phyloP scores from a whole-genome alignment of 2,329 filamentous ascomycete genomes.

The Phyllachora maydis region DNA sequence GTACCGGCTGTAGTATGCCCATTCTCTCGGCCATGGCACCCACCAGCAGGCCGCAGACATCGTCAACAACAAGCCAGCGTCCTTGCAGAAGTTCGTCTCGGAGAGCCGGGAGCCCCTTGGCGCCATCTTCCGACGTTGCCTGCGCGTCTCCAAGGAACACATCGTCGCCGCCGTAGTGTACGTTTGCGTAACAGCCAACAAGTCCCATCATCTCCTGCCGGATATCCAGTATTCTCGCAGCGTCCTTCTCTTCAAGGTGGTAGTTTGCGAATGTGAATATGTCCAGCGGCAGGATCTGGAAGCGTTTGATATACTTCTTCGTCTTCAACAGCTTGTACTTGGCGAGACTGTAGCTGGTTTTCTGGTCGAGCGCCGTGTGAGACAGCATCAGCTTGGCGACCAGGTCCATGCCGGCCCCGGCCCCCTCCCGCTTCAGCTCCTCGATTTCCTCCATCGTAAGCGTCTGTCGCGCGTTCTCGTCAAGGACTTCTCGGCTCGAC shows the following conservation, averaged over 20 bases:
- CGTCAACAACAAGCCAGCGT: conserved; percentile 68
- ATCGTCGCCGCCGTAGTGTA: conserved; percentile 43
- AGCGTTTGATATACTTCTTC: conserved; percentile 79
- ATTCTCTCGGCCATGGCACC: conserved; percentile 77
- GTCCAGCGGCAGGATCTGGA: conserved; percentile 70
- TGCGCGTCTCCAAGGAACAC: conserved; percentile 9
- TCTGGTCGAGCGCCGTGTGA: conserved; percentile 78
- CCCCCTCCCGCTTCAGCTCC: conserved; percentile 50
- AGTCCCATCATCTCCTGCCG: conserved; percentile 67
- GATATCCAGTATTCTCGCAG: conserved; percentile 64
- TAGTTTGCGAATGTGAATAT: conserved; percentile 56
- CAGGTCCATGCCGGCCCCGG: conserved; percentile 66
- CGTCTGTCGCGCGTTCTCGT: conserved; percentile 49
- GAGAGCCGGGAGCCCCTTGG: conserved; percentile 4
- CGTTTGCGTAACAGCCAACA: conserved; percentile 75
- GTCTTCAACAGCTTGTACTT: conserved; percentile 94
- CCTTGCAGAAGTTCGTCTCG: conserved; percentile 11
- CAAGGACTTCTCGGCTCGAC: conserved; percentile 36
- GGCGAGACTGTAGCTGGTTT: conserved; percentile 79
- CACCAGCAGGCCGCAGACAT: conserved; percentile 65
- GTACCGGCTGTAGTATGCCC: conserved; percentile 47
- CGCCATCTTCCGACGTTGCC: conserved; percentile 7
- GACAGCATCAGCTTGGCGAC: conserved; percentile 85
- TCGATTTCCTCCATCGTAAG: conserved; percentile 60
- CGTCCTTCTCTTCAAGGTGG: conserved; percentile 62